Evolutionary conservation across 192 early-diverging fungal genomes (phyloP).

Genomic region (Coemansia sp.): DNA sequence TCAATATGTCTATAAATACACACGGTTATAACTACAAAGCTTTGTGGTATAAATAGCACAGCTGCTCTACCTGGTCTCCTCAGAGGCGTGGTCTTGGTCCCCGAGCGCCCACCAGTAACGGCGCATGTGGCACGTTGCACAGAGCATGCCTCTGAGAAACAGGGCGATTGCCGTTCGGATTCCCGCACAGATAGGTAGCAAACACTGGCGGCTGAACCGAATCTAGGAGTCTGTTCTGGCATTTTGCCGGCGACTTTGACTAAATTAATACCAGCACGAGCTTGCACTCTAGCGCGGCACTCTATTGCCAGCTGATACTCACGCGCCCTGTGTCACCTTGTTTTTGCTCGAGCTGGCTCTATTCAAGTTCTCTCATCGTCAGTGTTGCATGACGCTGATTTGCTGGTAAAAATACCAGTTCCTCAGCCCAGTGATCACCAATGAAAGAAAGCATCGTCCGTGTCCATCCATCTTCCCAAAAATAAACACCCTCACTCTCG

Average conservation of each 20-base stretch:
- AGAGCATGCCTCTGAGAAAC: neutral
- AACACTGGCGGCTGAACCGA: neutral
- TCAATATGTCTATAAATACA: no score
- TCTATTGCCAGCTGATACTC: neutral
- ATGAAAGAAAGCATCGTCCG: neutral
- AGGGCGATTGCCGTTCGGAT: constrained; percentile 1
- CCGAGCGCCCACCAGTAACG: neutral
- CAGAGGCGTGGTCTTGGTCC: neutral
- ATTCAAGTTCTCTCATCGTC: neutral
- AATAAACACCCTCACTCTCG: neutral
- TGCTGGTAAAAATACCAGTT: neutral
- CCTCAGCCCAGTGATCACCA: constrained; percentile 3
- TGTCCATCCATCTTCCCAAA: neutral
- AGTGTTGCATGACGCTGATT: neutral
- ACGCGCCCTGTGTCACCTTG: neutral
- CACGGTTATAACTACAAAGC: neutral
- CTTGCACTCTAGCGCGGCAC: neutral
- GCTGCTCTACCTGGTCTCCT: neutral
- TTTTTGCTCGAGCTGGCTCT: neutral
- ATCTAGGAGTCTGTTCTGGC: neutral
- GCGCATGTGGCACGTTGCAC: neutral
- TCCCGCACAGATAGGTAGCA: neutral
- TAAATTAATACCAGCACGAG: neutral
- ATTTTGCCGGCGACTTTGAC: neutral
- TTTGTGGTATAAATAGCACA: neutral